A percentile compares a stretch with the other conserved stretches of the same genome.
These are phyloP conservation scores for Torrubiellomyces zombiae DNA, from an alignment of 2,329 filamentous ascomycete species.

Conservation along the genomic window DNA sequence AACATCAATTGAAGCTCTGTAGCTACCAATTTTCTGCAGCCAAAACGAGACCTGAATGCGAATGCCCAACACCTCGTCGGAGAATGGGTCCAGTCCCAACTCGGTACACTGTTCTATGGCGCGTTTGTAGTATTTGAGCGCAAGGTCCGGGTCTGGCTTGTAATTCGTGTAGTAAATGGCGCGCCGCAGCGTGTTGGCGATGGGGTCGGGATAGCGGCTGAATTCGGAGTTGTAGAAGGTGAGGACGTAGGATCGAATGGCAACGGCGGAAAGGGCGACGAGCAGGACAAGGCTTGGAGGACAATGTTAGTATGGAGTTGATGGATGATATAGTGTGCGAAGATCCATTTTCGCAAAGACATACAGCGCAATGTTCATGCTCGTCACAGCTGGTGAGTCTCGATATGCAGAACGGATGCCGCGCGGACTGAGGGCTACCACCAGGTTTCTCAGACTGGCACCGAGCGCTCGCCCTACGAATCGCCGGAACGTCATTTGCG, in stretches of 20 bases:
- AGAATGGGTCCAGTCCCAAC: constrained; percentile 69
- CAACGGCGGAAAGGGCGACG: constrained; percentile 13
- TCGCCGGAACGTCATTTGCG: constrained; percentile 16
- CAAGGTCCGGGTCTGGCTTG: constrained; percentile 55
- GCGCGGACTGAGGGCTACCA: constrained; percentile 16
- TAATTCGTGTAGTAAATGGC: constrained; percentile 79
- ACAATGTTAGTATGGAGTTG: background rate
- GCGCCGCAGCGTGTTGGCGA: constrained; percentile 63
- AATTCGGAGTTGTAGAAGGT: constrained; percentile 40
- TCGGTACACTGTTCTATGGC: constrained; percentile 60
- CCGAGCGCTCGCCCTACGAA: constrained; percentile 14
- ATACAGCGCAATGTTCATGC: constrained; percentile 15
- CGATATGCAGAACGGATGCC: constrained; percentile 18
- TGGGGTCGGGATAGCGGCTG: constrained; percentile 46
- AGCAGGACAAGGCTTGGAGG: constrained; percentile 13
- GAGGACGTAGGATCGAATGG: constrained; percentile 28
- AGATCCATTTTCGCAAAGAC: too few species aligned
- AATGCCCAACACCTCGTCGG: constrained; percentile 79
- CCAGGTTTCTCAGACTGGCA: constrained; percentile 17
- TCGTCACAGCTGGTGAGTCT: constrained; percentile 15
- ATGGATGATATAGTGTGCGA: background rate
- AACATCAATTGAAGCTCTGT: constrained; percentile 55
- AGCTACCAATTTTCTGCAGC: constrained; percentile 60
- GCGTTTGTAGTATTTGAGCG: constrained; percentile 68
- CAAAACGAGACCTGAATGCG: constrained; percentile 67